Conservation (phyloP, 2,329 filamentous ascomycete genomes). For the Trichoderma harzianum region DNA sequence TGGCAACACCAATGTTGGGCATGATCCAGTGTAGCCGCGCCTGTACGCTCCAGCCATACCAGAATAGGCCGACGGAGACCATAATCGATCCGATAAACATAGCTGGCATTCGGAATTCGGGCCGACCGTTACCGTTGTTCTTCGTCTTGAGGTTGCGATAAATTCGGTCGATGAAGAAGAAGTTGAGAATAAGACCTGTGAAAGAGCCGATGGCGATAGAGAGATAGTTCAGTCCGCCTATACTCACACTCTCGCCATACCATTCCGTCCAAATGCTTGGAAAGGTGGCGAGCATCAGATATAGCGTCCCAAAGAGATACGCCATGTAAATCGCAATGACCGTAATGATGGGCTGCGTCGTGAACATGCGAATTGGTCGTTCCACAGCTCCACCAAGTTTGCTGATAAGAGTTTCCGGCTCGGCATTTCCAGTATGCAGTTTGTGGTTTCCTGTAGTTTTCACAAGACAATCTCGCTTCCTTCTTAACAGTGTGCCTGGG, state of each 20-base stretch:
- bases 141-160: neutral
- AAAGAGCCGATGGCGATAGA: neutral
- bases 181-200: neutral
- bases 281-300: neutral
- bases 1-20: neutral
- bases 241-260: neutral
- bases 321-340: neutral
- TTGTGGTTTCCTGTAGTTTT: too few species aligned
- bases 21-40: neutral
- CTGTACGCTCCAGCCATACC: neutral
- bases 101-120: neutral
- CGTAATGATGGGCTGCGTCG: neutral
- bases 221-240: neutral
- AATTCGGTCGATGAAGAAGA: neutral
- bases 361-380: too few species aligned
- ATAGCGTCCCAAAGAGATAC: neutral
- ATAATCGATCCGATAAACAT: neutral
- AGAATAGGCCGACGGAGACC: neutral
- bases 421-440: too few species aligned
- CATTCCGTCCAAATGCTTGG: neutral
- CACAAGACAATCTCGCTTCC: too few species aligned
- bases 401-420: too few species aligned
- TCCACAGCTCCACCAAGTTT: too few species aligned
- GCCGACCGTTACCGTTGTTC: neutral
- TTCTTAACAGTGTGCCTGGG: too few species aligned